A percentile compares a stretch with the other conserved stretches of the same genome.
Evolutionary conservation across 257 asterid genomes (phyloP).

Genomic region (Craterostigma plantagineum): DNA sequence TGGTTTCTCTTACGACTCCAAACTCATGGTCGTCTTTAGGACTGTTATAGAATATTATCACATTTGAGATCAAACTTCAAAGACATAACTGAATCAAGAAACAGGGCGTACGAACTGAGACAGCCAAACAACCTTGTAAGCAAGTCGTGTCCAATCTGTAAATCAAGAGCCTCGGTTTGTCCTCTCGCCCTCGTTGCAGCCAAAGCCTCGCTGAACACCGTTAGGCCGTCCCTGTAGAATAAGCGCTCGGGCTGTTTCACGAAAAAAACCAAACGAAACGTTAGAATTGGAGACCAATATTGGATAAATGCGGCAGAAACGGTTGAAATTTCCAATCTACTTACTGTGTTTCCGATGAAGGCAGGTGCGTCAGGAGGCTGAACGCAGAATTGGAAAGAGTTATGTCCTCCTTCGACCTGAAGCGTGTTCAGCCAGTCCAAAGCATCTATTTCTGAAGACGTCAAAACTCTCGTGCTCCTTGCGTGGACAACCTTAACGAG

Average conservation of each 20-base stretch:
- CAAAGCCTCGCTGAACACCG: slow-evolving; percentile 73
- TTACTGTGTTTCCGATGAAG: slow-evolving; percentile 89
- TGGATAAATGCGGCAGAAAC: no score
- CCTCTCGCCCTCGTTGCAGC: slow-evolving; percentile 95
- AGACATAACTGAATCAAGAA: slow-evolving; percentile 3
- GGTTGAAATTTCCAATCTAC: slow-evolving; percentile 7
- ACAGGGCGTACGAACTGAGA: slow-evolving; percentile 7
- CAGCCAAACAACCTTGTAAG: slow-evolving; percentile 63
- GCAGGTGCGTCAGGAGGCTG: slow-evolving; percentile 87
- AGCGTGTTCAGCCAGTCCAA: slow-evolving; percentile 45
- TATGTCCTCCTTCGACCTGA: slow-evolving; percentile 51
- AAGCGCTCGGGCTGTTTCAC: slow-evolving; percentile 78
- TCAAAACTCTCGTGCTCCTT: slow-evolving; percentile 68
- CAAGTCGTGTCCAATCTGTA: slow-evolving; percentile 66
- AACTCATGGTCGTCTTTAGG: slow-evolving; percentile 80
- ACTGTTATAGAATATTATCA: slow-evolving; percentile 15
- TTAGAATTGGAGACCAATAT: no score
- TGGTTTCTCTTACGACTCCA: slow-evolving; percentile 67
- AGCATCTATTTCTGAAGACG: slow-evolving; percentile 59
- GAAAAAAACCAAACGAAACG: no score
- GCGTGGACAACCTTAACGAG: slow-evolving; percentile 91
- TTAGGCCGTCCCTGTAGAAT: slow-evolving; percentile 54
- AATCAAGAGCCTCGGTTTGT: slow-evolving; percentile 49
- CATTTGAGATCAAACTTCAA: slow-evolving; percentile 3
- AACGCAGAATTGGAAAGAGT: slow-evolving; percentile 72